A percentile compares a stretch with the other conserved stretches of the same genome.
Conservation (phyloP, 768 basidiomycete genomes). For the Podaxis sp. region DNA sequence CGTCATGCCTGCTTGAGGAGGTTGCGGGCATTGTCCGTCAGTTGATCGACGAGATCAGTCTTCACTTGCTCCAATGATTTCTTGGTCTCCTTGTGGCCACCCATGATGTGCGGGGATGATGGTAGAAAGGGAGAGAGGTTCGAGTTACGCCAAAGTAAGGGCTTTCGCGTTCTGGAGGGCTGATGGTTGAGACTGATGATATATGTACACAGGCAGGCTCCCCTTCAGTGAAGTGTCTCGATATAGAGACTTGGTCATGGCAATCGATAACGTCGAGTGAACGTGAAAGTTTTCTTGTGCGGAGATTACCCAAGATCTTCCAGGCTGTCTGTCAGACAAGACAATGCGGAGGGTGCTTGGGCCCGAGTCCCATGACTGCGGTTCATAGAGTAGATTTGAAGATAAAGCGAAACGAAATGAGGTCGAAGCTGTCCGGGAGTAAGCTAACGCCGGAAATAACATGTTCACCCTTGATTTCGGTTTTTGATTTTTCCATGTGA, state of each 20-base stretch:
- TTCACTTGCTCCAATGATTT: neutral
- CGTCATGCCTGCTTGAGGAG: neutral
- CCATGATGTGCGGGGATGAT: neutral
- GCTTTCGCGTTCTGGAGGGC: neutral
- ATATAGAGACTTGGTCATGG: neutral
- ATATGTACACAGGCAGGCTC: neutral
- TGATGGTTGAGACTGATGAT: neutral
- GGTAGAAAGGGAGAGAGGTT: neutral
- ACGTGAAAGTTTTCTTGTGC: neutral
- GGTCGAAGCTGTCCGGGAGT: too few species aligned
- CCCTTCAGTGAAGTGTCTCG: too few species aligned
- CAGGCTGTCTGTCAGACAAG: neutral
- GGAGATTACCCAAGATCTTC: neutral
- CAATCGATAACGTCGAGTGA: neutral
- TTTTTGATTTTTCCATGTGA: too few species aligned
- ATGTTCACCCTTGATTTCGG: too few species aligned
- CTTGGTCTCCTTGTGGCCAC: neutral
- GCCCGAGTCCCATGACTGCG: neutral
- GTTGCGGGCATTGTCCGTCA: neutral
- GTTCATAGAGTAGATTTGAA: neutral
- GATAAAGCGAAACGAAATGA: neutral
- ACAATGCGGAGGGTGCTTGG: neutral
- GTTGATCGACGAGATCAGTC: neutral
- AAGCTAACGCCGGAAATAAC: too few species aligned
- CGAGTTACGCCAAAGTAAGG: neutral